Percentiles rank a stretch among this genome's conserved stretches.
These are phyloP conservation scores for Nitzschia putrida DNA, from an alignment of 108 stramenopile genomes.

Conservation along the genomic window DNA sequence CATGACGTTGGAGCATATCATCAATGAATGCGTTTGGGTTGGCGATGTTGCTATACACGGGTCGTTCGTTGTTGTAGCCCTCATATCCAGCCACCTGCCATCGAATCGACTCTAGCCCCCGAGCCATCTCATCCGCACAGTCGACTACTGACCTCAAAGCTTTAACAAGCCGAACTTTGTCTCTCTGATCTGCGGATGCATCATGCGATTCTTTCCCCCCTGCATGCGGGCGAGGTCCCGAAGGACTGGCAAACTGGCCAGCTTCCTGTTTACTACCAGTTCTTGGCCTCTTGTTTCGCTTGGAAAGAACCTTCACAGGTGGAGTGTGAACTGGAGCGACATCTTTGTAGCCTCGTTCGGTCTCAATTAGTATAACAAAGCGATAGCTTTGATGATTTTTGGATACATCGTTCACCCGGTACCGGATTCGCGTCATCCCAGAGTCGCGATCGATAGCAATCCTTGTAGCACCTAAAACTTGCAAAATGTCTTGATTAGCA, in stretches of 20 bases:
- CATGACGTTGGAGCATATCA: conserved; percentile 46
- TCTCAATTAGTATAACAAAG: conserved; percentile 64
- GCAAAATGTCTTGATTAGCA: conserved; percentile 77
- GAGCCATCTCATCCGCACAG: conserved; percentile 68
- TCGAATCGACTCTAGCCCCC: conserved; percentile 52
- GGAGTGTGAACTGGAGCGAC: conserved; percentile 69
- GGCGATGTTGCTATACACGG: conserved; percentile 57
- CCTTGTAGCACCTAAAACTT: conserved; percentile 42
- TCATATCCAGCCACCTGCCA: conserved; percentile 70
- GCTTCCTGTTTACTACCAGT: background rate
- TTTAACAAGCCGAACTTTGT: conserved; percentile 36
- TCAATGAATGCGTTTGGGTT: conserved; percentile 54
- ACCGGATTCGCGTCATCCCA: conserved; percentile 46
- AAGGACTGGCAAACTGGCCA: conserved; percentile 11
- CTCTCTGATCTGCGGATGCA: conserved; percentile 9
- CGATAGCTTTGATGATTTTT: conserved; percentile 88
- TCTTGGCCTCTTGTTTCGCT: conserved; percentile 70
- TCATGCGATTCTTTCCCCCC: background rate
- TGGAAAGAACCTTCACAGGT: conserved; percentile 78
- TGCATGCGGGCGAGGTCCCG: background rate
- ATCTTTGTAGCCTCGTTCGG: conserved; percentile 60
- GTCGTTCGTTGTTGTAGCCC: conserved; percentile 52
- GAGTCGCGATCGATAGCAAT: conserved; percentile 38
- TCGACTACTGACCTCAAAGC: conserved; percentile 50
- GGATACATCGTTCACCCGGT: conserved; percentile 87